Percentiles rank a stretch among this genome's conserved stretches.
Evolutionary conservation across 2,329 filamentous ascomycete species (phyloP).

Genomic region (Exophiala calicioides): DNA sequence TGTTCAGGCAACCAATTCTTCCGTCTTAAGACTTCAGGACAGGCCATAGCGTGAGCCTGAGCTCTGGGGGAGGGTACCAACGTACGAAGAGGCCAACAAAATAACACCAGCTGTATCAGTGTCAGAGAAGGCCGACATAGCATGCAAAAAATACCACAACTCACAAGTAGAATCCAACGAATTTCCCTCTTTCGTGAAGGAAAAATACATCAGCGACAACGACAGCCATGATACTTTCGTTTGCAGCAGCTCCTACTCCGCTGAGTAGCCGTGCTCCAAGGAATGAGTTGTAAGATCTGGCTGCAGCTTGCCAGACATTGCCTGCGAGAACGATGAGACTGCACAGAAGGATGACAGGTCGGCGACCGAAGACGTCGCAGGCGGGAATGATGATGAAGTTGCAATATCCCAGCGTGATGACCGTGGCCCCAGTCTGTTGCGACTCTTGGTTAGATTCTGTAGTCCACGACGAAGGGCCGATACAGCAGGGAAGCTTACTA

Average conservation of each 20-base stretch:
- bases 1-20: too few species aligned
- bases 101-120: slow-evolving; percentile 51
- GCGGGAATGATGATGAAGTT: slow-evolving; percentile 56
- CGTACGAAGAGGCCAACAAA: slow-evolving; percentile 60
- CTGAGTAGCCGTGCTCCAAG: slow-evolving; percentile 64
- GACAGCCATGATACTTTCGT: slow-evolving; percentile 63
- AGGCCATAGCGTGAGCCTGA: too few species aligned
- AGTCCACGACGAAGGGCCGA: too few species aligned
- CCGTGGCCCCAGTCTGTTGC: not conserved
- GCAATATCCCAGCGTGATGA: slow-evolving; percentile 2
- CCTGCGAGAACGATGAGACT: slow-evolving; percentile 55
- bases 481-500: slow-evolving; percentile 45
- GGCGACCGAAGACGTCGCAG: slow-evolving; percentile 53
- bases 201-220: slow-evolving; percentile 67
- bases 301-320: slow-evolving; percentile 59
- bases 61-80: too few species aligned
- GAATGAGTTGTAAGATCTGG: slow-evolving; percentile 60
- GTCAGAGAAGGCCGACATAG: slow-evolving; percentile 57
- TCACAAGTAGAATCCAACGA: slow-evolving; percentile 59
- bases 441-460: not conserved
- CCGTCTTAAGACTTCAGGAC: too few species aligned
- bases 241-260: slow-evolving; percentile 60
- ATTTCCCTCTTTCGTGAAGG: slow-evolving; percentile 63
- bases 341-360: slow-evolving; percentile 55
- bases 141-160: slow-evolving; percentile 61